Conservation (phyloP, 169 alveolate genomes). For the Eimeria acervulina region DNA sequence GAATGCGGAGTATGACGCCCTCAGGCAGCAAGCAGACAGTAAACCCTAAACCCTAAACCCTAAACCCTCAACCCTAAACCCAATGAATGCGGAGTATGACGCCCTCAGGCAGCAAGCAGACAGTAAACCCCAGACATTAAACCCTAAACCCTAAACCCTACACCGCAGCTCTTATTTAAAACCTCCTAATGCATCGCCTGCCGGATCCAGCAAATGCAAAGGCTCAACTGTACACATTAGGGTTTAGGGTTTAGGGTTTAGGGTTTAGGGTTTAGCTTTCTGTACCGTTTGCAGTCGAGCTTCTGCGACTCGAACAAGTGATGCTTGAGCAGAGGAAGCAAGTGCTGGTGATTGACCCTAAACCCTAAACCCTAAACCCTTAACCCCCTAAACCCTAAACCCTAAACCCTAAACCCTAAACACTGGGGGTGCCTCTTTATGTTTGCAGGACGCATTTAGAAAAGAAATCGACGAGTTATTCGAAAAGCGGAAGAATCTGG, state of each 20-base stretch:
- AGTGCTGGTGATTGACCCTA: neutral
- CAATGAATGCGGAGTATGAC: constrained; percentile 32
- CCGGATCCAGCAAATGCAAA: neutral
- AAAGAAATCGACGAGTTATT: constrained; percentile 38
- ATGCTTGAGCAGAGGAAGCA: neutral
- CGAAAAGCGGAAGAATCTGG: constrained; percentile 60
- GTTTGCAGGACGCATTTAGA: constrained; percentile 19
- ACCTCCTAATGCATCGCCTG: too few relatives aligned
- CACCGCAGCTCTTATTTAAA: neutral
- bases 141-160: neutral
- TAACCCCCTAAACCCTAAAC: too few relatives aligned
- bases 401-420: too few relatives aligned
- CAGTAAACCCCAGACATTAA: constrained; percentile 8
- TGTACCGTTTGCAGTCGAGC: constrained; percentile 24
- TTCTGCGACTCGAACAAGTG: constrained; percentile 23
- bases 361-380: constrained; percentile 20
- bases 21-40: constrained; percentile 1
- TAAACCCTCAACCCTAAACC: neutral
- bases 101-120: constrained; percentile 1
- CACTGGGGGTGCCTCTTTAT: neutral
- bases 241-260: neutral
- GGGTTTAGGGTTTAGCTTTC: neutral
- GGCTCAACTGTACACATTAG: neutral
- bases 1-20: constrained; percentile 33
- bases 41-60: constrained; percentile 42